Evolutionary conservation across 2,329 filamentous ascomycete species (phyloP), one percentile per base, ranked within the genome.

Genomic region (Trichoderma sp.): DNA sequence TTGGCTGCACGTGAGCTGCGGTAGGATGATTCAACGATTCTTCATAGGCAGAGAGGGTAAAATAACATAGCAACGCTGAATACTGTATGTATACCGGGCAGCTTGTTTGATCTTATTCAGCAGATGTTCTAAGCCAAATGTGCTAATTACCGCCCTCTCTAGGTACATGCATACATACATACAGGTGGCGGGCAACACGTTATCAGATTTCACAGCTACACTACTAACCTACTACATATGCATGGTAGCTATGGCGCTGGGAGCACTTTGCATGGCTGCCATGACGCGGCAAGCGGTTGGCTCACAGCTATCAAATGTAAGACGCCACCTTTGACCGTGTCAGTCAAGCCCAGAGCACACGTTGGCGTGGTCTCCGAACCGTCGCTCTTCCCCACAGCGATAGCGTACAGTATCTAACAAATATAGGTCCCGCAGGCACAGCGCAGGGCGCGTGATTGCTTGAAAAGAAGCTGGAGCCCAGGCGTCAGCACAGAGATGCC

Each of bases 311-410:
- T 46, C 37, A 66, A 49, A 65, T 34, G 61, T 28, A 65, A 65
- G 51, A 56, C 61, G 61, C 61, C 61, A 65, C 61, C 24, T 34
- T 51, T 34, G 43, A 16, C 39, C 26, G 59, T 34, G 59, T 61
- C 59, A 61, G 30, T 51, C 14, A 34, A 24, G 43, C 24, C 10
- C 7, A 59, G 39, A 28, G 46, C n/a, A 30, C 28, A 14, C 16
- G 30, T 21, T 26, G 21, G 28, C 10, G 32, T 43, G 16, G 16
- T 26, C 39, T 32, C 32, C 39, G 59, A 37, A n/a, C 28, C 30
- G n/a, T 51, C 43, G 39, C 39, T 28, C 30, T n/a, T 16, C 59
- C 59, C 43, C 59, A 63, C 59, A 51, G 21, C 30, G 26, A 52
- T 46, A 34, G 6, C 21, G 6, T 30, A 30, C 28, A 30, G 18